Evolutionary conservation across 805 yeast species (phyloP).

Genomic region (Spathaspora boniae): DNA sequence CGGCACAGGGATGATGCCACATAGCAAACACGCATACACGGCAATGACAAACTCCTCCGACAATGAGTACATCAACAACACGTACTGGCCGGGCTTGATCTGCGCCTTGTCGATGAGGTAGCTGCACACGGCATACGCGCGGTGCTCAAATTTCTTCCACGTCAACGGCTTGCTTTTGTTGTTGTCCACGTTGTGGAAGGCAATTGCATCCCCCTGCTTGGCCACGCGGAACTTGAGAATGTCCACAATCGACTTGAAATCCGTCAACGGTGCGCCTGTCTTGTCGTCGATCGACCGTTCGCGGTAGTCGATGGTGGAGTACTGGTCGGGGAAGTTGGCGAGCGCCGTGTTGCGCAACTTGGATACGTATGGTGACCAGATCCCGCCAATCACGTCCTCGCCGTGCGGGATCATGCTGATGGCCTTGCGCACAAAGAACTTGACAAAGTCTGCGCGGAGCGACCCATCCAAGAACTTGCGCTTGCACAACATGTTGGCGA

Average conservation of each 20-base stretch:
- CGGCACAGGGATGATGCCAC: constrained; percentile 79
- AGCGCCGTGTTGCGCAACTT: constrained; percentile 59
- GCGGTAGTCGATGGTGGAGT: constrained; percentile 77
- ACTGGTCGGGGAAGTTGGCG: constrained; percentile 65
- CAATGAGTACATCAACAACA: constrained; percentile 78
- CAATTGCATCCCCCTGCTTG: constrained; percentile 74
- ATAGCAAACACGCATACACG: constrained; percentile 77
- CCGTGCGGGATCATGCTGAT: constrained; percentile 68
- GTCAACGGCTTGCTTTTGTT: constrained; percentile 39
- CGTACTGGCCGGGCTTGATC: constrained; percentile 65
- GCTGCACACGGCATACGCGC: constrained; percentile 70
- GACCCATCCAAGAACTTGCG: constrained; percentile 73
- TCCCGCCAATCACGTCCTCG: constrained; percentile 73
- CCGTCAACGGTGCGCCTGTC: constrained; percentile 68
- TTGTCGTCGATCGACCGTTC: constrained; percentile 75
- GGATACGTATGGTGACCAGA: constrained; percentile 79
- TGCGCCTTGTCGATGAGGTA: constrained; percentile 66
- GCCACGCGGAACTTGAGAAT: constrained; percentile 75
- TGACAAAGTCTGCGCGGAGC: constrained; percentile 76
- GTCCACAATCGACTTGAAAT: constrained; percentile 68
- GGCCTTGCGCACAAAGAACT: constrained; percentile 66
- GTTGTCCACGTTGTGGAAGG: constrained; percentile 49
- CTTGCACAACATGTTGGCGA: constrained; percentile 86
- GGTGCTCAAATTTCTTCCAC: constrained; percentile 80
- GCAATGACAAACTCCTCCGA: constrained; percentile 85